Conservation (phyloP, 352 stramenopile genomes). For the Globisporangium nagaii region DNA sequence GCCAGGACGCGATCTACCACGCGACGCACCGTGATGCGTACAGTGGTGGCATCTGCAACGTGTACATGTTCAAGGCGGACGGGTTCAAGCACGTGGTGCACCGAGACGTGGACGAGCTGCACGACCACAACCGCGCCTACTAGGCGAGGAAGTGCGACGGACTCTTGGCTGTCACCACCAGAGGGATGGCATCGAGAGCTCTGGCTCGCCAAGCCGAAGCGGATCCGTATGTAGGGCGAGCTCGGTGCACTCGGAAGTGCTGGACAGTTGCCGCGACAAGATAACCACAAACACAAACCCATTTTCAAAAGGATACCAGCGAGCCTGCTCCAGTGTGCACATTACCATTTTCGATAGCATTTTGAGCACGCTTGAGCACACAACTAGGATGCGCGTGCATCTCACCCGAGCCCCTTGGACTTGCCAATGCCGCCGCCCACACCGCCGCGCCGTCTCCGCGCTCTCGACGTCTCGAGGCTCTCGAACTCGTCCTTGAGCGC, state of each 20-base stretch:
- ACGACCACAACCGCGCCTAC: slow-evolving; percentile 82
- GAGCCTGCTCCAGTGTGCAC: too few relatives aligned
- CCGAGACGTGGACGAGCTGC: slow-evolving; percentile 98
- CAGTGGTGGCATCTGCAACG: slow-evolving; percentile 95
- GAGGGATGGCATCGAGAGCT: too few relatives aligned
- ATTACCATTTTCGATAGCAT: too few relatives aligned
- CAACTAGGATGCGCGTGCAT: background rate
- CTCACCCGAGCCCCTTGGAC: slow-evolving; percentile 10
- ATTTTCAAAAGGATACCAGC: too few relatives aligned
- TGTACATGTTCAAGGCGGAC: slow-evolving; percentile 97
- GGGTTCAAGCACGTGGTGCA: slow-evolving; percentile 96
- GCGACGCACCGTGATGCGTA: slow-evolving; percentile 99
- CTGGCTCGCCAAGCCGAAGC: too few relatives aligned
- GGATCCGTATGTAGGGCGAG: too few relatives aligned
- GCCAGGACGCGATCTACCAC: slow-evolving; percentile 99
- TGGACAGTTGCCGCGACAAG: too few relatives aligned
- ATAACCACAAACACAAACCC: too few relatives aligned
- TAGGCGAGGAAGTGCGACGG: slow-evolving; percentile 21
- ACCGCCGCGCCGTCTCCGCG: slow-evolving; percentile 10
- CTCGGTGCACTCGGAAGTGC: too few relatives aligned
- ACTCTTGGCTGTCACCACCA: background rate
- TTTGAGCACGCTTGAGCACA: too few relatives aligned
- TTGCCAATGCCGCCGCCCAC: slow-evolving; percentile 6
- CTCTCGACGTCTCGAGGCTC: slow-evolving; percentile 12
- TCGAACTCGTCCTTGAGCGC: slow-evolving; percentile 19